Evolutionary conservation across 805 yeast genomes (phyloP).

Genomic region (Candida xyloterini): DNA sequence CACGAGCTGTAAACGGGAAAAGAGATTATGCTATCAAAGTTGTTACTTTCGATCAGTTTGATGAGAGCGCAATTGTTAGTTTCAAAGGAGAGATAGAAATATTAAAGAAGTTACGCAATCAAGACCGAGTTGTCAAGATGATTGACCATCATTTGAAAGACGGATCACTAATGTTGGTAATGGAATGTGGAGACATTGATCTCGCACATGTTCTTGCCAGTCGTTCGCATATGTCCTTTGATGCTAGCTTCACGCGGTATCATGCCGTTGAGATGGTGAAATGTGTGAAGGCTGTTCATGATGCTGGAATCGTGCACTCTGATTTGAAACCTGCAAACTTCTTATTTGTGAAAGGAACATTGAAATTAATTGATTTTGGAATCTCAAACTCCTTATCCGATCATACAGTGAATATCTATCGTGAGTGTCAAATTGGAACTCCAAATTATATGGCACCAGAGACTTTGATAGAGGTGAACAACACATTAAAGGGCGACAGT

Average conservation of each 20-base stretch:
- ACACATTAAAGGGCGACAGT: slow-evolving; percentile 27
- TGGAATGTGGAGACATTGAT: slow-evolving; percentile 96
- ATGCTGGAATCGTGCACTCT: slow-evolving; percentile 66
- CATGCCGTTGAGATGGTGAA: slow-evolving; percentile 74
- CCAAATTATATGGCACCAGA: slow-evolving; percentile 99
- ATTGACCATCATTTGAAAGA: slow-evolving; percentile 69
- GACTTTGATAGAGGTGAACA: slow-evolving; percentile 65
- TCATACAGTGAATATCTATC: slow-evolving; percentile 82
- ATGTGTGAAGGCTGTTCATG: slow-evolving; percentile 87
- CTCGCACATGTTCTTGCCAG: slow-evolving; percentile 73
- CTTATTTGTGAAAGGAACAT: slow-evolving; percentile 73
- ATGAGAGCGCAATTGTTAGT: slow-evolving; percentile 66
- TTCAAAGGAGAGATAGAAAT: slow-evolving; percentile 90
- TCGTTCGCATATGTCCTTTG: slow-evolving; percentile 51
- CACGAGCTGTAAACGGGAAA: slow-evolving; percentile 47
- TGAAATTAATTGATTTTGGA: slow-evolving; percentile 93
- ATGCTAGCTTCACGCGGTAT: slow-evolving; percentile 73
- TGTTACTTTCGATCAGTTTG: slow-evolving; percentile 78
- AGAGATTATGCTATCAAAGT: slow-evolving; percentile 75
- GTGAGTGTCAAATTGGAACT: slow-evolving; percentile 91
- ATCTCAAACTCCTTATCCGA: slow-evolving; percentile 93
- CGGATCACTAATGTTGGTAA: slow-evolving; percentile 65
- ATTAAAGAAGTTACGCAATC: slow-evolving; percentile 53
- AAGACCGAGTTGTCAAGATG: slow-evolving; percentile 73
- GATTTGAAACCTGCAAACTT: slow-evolving; percentile 63